phyloP scores from a whole-genome alignment of 176 grass and related monocot genomes.

The Eleusine indica region DNA sequence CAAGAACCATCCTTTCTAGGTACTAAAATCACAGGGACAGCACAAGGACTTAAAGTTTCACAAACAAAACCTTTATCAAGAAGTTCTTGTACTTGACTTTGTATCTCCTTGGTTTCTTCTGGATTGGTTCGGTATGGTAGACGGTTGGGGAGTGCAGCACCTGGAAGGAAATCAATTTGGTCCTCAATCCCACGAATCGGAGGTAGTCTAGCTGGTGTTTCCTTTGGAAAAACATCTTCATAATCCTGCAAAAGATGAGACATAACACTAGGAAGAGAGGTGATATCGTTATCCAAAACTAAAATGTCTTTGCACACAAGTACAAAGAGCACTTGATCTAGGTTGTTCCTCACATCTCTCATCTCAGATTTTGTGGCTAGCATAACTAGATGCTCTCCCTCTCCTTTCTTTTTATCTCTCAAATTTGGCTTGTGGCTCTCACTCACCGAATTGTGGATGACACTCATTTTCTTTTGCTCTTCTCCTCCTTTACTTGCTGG shows the following conservation, averaged over 20 bases:
- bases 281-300: background rate
- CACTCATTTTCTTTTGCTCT: too few relatives aligned
- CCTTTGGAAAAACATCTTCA: background rate
- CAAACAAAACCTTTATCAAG: too few relatives aligned
- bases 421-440: background rate
- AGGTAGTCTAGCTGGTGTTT: background rate
- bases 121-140: background rate
- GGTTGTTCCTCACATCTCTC: background rate
- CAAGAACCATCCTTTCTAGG: background rate
- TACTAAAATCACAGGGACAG: background rate
- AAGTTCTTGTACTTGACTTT: background rate
- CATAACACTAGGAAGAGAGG: background rate
- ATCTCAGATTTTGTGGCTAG: background rate
- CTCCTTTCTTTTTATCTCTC: background rate
- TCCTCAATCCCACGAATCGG: background rate
- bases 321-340: background rate
- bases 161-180: background rate
- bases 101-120: background rate
- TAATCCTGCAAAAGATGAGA: background rate
- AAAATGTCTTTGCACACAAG: background rate
- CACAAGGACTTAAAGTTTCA: background rate
- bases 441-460: background rate
- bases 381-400: background rate
- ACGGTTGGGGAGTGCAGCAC: background rate
- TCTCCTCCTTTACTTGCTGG: too few relatives aligned